Evolutionary conservation across 371 early-diverging fungal species (phyloP), one percentile per base, ranked within the genome.

Genomic region (Rhizomucor pusillus): DNA sequence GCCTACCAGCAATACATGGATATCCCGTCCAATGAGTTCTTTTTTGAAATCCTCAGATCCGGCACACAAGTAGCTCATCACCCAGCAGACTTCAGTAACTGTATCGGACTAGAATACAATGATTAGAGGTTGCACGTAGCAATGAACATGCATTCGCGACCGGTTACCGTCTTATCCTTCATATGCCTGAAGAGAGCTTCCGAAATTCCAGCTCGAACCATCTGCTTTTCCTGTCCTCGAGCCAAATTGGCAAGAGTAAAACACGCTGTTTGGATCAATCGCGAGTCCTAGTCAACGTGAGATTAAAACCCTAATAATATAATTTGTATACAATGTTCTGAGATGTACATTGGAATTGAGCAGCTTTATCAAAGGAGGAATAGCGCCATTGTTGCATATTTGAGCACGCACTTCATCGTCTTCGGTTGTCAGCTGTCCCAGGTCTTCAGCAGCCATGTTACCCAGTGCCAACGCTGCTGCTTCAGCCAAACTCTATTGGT

Each of bases 201-300:
- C 7, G 69, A 52, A 22, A 85, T 57, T 5, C 69, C 69, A 29
- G 75, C 65, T 6, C 63, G 67, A 24, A 84, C 71, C 25, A 80
- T 57, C 20, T 79, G 76, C 0, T 78, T 65, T 54, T 81, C 79
- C 25, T 79, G 75, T 16, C 79, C 81, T 43, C 88, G 85, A 3
- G 86, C 82, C 63, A 90, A 59, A 57, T 87, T 89, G n/a, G 89
- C 87, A 23, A 90, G 50, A 3, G 90, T 88, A 69, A 90, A 89
- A 65, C 90, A 90, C 7, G 79, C 80, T 1, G 88, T 86, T 55
- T 86, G 85, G n/a, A 87, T 66, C 36, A 87, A 50, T 6, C 68
- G 63, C 35, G 73, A 51, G 52, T 82, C 75, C 83, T 70, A 37
- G 11, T 13, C n/a, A 47, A 9, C n/a, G n/a, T n/a, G n/a, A n/a